These are phyloP conservation scores for Gamsiella multidivaricata DNA, from an alignment of 192 early-diverging fungal species.

Conservation along the genomic window DNA sequence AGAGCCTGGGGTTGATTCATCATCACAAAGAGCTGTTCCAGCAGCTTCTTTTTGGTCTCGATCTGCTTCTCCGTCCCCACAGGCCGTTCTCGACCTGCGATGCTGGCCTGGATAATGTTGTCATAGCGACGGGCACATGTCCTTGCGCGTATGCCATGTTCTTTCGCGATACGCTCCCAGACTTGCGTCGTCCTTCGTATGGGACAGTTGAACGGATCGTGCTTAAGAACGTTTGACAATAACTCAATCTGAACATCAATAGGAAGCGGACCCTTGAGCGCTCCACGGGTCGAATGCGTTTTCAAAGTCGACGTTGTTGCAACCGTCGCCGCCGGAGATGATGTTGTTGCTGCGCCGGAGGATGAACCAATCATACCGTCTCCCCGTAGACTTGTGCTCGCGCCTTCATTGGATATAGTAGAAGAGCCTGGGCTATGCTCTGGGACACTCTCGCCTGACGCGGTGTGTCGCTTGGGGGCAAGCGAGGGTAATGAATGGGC, in stretches of 20 bases:
- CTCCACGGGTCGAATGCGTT: slow-evolving; percentile 18
- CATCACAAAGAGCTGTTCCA: slow-evolving; percentile 45
- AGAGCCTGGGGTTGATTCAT: slow-evolving; percentile 54
- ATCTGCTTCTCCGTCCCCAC: slow-evolving; percentile 36
- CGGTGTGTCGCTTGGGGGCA: too few relatives aligned
- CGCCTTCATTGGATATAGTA: too few relatives aligned
- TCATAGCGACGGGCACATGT: slow-evolving; percentile 46
- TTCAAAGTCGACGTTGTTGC: slow-evolving; percentile 2
- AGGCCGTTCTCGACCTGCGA: slow-evolving; percentile 30
- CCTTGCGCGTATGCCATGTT: slow-evolving; percentile 43
- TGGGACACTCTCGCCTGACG: too few relatives aligned
- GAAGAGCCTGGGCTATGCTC: too few relatives aligned
- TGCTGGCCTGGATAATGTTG: slow-evolving; percentile 50
- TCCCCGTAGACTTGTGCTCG: too few relatives aligned
- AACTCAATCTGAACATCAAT: slow-evolving; percentile 41
- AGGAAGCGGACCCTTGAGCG: slow-evolving; percentile 31
- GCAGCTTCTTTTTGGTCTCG: slow-evolving; percentile 27
- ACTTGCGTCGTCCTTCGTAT: slow-evolving; percentile 46
- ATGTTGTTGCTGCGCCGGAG: neutral
- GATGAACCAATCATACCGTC: too few relatives aligned
- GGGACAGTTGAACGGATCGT: slow-evolving; percentile 51
- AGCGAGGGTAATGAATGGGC: too few relatives aligned
- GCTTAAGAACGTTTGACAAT: slow-evolving; percentile 28
- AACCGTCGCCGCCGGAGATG: neutral
- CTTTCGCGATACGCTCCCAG: slow-evolving; percentile 39